Evolutionary conservation across 2,329 filamentous ascomycete species (phyloP), one percentile per base, ranked within the genome.

Genomic region (Ploettnerulaceae sp.): DNA sequence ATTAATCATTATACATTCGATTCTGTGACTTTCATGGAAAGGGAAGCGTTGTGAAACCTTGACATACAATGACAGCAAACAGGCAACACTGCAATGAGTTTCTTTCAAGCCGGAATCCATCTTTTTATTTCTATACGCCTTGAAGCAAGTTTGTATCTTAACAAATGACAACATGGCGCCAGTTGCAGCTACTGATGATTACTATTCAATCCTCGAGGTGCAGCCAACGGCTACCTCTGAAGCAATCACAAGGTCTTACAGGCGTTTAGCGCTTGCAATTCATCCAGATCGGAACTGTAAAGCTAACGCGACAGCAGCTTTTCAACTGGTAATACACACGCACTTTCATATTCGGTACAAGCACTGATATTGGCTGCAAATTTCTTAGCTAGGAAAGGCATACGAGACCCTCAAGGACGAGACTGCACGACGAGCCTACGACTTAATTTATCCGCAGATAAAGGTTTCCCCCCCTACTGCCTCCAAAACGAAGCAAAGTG

Each of bases 361-460:
- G n/a, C n/a, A n/a, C n/a, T n/a, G n/a, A n/a, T n/a, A n/a, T n/a
- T n/a, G n/a, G 34, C 36, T 32, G 29, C 45, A 43, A 15, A 46
- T n/a, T n/a, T n/a, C n/a, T n/a, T n/a, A 68, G 66, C 59, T 68
- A 15, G 51, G 28, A 41, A 40, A 28, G 53, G 66, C 66, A 25
- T 67, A 67, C 46, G 64, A 66, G 44, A 67, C 63, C n/a, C 53
- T 67, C 35, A 63, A 60, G 17, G 60, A 67, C 42, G 56, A 56
- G 47, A 44, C 4, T 31, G 53, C 59, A 52, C 65, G 65, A 9
- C 56, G 54, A 51, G 43, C 22, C 7, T 68, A 68, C 55, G 60
- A 68, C 36, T 48, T 54, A 40, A 54, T 62, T 18, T 67, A 67
- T 39, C 57, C 48, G 9, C 20, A 5, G 8, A 45, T 52, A 32